A percentile compares a stretch with the other conserved stretches of the same genome.
These are phyloP conservation scores for Amanita rimosa DNA, from an alignment of 768 basidiomycete species.

Conservation along the genomic window DNA sequence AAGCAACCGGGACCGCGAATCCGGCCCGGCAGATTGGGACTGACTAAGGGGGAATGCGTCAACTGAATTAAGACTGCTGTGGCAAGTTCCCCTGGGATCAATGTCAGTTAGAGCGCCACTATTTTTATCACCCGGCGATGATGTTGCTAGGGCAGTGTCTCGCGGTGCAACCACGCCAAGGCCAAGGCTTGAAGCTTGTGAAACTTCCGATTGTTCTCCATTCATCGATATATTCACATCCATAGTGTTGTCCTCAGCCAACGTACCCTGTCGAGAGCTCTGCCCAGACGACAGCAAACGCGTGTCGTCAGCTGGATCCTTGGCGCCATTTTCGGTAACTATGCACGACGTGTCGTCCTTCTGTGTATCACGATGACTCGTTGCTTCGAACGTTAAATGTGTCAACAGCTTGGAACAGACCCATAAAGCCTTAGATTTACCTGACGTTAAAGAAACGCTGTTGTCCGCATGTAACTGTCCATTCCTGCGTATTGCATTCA, in stretches of 20 bases:
- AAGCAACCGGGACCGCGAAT: not conserved
- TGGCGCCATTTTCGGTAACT: not conserved
- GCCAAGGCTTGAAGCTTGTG: not conserved
- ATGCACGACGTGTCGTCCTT: not conserved
- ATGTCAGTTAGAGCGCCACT: not conserved
- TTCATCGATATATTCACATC: not conserved
- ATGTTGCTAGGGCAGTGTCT: not conserved
- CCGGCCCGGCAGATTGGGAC: not conserved
- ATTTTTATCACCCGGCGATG: not conserved
- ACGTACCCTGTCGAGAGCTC: not conserved
- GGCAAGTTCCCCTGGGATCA: not conserved
- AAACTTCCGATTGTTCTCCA: not conserved
- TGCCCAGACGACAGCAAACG: not conserved
- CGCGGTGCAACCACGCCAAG: not conserved
- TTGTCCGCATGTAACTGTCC: not conserved
- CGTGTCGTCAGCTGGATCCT: no score
- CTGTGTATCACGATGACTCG: not conserved
- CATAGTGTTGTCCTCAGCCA: not conserved
- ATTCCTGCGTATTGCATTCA: not conserved
- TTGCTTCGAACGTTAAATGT: not conserved
- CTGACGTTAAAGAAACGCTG: not conserved
- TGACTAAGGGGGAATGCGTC: not conserved
- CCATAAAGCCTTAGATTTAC: not conserved
- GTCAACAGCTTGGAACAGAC: not conserved
- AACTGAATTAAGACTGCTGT: not conserved